Base-by-base conservation (phyloP, 2,329 filamentous ascomycete species). In the Plectosphaerella plurivora region DNA sequence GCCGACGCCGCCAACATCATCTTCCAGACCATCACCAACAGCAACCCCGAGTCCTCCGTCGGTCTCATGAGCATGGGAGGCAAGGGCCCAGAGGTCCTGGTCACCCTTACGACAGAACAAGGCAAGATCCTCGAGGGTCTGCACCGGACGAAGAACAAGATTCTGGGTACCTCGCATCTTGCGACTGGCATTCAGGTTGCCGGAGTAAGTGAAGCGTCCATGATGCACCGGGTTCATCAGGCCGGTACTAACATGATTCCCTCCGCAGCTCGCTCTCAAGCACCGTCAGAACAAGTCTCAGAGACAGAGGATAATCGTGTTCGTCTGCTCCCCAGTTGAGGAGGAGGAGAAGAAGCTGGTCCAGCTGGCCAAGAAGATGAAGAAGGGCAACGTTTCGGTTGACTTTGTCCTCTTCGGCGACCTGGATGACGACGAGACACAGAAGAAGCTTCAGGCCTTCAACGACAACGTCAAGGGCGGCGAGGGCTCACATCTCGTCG, bases 51-150 rank as follows among this genome's bases (percentile, higher is more conserved):
- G 74, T 97, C 93, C 8, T 95, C 92, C 11, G 94, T 99, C 59
- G 94, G 95, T 50, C 78, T 99, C 59, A 97, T 99, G 92, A 96
- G 91, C 73, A 97, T 97, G 93, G 94, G 91, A 58, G 94, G 93
- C 65, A 93, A 90, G 67, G 92, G 91, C n/a, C 94, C 94, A 47
- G 93, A 97, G 74, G 93, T 99, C 59, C 83, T 99, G 58, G 95
- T 94, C 53, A 99, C 94, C 35, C 83, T 97, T 68, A 97, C 94
- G 51, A 93, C 91, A 55, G 95, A 99, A 71, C 91, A 94, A 67
- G 94, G 94, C 71, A 94, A 95, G 77, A 91, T 99, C 63, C 79
- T 97, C 59, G 90, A 96, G 57, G 92, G 92, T 51, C 77, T 97
- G 72, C 93, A 93, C 73, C 86, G 88, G 65, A 99, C 90, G 57